A percentile compares a stretch with the other conserved stretches of the same genome.
phyloP scores from a whole-genome alignment of 345 rosid genomes.

The Citrus cavaleriei region DNA sequence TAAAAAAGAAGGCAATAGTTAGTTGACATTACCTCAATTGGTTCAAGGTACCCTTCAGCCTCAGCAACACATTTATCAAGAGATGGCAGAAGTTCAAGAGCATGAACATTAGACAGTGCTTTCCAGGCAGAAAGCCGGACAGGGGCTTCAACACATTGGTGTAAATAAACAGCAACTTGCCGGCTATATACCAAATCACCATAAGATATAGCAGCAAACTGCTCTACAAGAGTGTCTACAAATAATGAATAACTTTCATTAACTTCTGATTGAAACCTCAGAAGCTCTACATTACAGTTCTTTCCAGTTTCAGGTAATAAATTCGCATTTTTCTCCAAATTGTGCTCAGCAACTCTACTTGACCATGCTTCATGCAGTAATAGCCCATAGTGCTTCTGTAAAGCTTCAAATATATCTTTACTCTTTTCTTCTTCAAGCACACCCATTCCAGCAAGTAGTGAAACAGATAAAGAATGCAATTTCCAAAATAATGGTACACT shows the following conservation, averaged over 20 bases:
- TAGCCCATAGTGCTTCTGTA: slow-evolving; percentile 73
- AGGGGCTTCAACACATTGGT: slow-evolving; percentile 57
- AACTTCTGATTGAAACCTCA: slow-evolving; percentile 69
- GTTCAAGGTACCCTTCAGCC: slow-evolving; percentile 78
- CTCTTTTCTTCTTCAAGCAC: slow-evolving; percentile 70
- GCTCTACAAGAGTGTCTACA: slow-evolving; percentile 73
- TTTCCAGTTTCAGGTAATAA: slow-evolving; percentile 18
- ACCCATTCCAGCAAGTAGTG: slow-evolving; percentile 66
- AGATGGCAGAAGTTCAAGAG: slow-evolving; percentile 81
- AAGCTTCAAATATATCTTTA: slow-evolving; percentile 52
- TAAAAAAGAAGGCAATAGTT: neutral
- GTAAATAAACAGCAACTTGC: slow-evolving; percentile 72
- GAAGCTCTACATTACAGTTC: slow-evolving; percentile 24
- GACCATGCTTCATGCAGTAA: slow-evolving; percentile 48
- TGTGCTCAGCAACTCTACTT: slow-evolving; percentile 6
- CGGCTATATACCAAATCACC: slow-evolving; percentile 71
- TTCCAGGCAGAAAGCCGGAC: slow-evolving; percentile 78
- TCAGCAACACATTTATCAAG: slow-evolving; percentile 58
- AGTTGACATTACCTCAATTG: slow-evolving; percentile 55
- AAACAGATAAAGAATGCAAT: slow-evolving; percentile 72
- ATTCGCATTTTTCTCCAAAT: slow-evolving; percentile 2
- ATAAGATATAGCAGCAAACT: slow-evolving; percentile 76
- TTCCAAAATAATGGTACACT: slow-evolving; percentile 76
- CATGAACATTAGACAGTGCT: slow-evolving; percentile 53
- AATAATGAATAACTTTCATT: slow-evolving; percentile 70